Evolutionary conservation across 2,329 filamentous ascomycete species (phyloP), one percentile per base, ranked within the genome.

Genomic region (Scopulariopsis brevicaulis): DNA sequence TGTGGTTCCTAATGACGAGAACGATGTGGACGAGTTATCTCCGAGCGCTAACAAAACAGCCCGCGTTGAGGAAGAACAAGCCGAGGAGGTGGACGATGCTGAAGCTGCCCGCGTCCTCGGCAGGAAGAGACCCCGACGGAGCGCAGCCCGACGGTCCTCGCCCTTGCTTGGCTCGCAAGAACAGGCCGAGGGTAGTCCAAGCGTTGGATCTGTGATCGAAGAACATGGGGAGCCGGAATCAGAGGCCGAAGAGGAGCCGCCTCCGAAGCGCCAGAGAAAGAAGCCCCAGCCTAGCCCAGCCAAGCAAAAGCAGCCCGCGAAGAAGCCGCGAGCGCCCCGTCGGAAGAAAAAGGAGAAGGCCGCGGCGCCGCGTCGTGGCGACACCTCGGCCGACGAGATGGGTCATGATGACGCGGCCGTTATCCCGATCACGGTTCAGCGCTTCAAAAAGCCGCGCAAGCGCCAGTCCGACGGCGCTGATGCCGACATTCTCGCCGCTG

Each of bases 391-490:
- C 20, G 56, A 58, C 22, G 56, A 57, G 51, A 55, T 56, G 37
- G 37, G 53, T 32, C 54, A 59, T 40, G 63, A 66, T 11, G 64
- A 62, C 11, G 59, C 63, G 22, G 63, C 62, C 5, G 67, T 67
- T 2, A 71, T 85, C 51, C 77, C 81, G 6, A 75, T 86, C n/a
- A 79, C 75, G 1, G 79, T 85, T 0, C 82, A 86, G 65, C 76
- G 83, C 14, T 83, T 84, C 63, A 80, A 78, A n/a, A 73, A 73
- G 56, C 72, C 72, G 35, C 68, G 65, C n/a, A 68, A 68, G 3
- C 68, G 70, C 14, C 72, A 74, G 4, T 71, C 73, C 46, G 75
- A 76, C 3, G 68, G 68, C 3, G 67, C 68, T 10, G 70, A 73
- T 22, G 68, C 69, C 2, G 74, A 82, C 52, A 73, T 78, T 0